A percentile compares a stretch with the other conserved stretches of the same genome.
phyloP scores from a whole-genome alignment of 1,139 yeast genomes.

The Yamadazyma diddensiae region DNA sequence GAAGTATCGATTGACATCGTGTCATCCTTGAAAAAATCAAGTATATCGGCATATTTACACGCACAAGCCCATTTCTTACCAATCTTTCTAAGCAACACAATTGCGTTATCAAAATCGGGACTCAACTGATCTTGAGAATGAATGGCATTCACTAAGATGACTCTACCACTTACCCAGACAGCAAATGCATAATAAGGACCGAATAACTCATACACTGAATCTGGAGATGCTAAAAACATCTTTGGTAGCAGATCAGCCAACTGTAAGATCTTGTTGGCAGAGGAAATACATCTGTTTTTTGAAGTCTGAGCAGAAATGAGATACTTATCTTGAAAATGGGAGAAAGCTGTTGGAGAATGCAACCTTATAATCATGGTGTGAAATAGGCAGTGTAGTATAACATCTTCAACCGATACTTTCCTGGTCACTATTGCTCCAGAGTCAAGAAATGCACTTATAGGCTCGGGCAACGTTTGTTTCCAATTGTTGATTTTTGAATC shows the following conservation, averaged over 20 bases:
- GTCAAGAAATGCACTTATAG: conserved; percentile 10
- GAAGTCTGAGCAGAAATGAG: conserved; percentile 15
- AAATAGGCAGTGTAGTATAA: conserved; percentile 13
- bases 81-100: conserved; percentile 11
- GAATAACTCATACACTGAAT: conserved; percentile 11
- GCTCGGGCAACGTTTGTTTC: conserved; percentile 10
- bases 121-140: conserved; percentile 11
- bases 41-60: conserved; percentile 16
- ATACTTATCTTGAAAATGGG: conserved; percentile 13
- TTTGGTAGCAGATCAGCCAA: conserved; percentile 10
- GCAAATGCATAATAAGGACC: conserved; percentile 20
- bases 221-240: conserved; percentile 8
- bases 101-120: conserved; percentile 14
- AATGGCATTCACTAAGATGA: conserved; percentile 15
- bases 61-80: conserved; percentile 17
- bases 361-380: conserved; percentile 16
- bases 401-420: conserved; percentile 8
- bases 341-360: conserved; percentile 17
- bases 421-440: conserved; percentile 3
- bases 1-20: conserved; percentile 11
- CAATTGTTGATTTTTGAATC: conserved; percentile 13
- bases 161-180: conserved; percentile 19
- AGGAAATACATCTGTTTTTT: conserved; percentile 12
- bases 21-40: conserved; percentile 17
- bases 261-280: conserved; percentile 11